A percentile compares a stretch with the other conserved stretches of the same genome.
Evolutionary conservation across 2,329 filamentous ascomycete species (phyloP).

Genomic region (Pseudogymnoascus sp.): DNA sequence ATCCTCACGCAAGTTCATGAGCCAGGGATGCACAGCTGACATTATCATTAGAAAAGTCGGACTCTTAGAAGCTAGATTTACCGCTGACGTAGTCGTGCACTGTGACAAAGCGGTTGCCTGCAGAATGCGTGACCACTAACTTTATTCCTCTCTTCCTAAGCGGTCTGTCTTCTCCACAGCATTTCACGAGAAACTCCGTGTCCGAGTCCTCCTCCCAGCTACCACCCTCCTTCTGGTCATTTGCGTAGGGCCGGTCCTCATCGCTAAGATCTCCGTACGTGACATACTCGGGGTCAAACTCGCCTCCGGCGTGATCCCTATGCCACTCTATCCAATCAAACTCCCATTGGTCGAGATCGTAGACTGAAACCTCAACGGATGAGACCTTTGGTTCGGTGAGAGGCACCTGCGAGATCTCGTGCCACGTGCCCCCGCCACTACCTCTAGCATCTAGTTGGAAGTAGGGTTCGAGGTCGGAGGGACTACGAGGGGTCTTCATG

Average conservation of each 20-base stretch:
- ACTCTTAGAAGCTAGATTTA: conserved; percentile 12
- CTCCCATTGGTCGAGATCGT: conserved; percentile 22
- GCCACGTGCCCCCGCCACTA: conserved; percentile 19
- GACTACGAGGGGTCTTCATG: conserved; percentile 17
- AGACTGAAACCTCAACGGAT: conserved; percentile 19
- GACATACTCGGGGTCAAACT: conserved; percentile 13
- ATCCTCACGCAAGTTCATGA: conserved; percentile 18
- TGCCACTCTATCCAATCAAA: conserved; percentile 18
- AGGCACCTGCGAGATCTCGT: conserved; percentile 22
- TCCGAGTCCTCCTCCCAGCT: conserved; percentile 21
- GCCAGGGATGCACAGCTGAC: conserved; percentile 24
- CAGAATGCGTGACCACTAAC: conserved; percentile 20
- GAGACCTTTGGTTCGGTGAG: conserved; percentile 26
- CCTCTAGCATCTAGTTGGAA: conserved; percentile 16
- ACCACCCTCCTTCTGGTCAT: conserved; percentile 18
- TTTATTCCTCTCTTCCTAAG: not conserved
- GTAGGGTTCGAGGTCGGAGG: conserved; percentile 20
- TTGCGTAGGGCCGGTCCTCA: conserved; percentile 16
- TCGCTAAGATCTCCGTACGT: conserved; percentile 19
- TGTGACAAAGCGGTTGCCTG: conserved; percentile 21
- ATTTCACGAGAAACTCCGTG: conserved; percentile 19
- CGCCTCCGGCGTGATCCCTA: conserved; percentile 14
- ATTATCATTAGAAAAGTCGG: not conserved
- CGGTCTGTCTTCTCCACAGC: conserved; percentile 10
- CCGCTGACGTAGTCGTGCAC: conserved; percentile 22